Evolutionary conservation across 192 early-diverging fungal species (phyloP), one percentile per base, ranked within the genome.

Genomic region (Mortierella claussenii): DNA sequence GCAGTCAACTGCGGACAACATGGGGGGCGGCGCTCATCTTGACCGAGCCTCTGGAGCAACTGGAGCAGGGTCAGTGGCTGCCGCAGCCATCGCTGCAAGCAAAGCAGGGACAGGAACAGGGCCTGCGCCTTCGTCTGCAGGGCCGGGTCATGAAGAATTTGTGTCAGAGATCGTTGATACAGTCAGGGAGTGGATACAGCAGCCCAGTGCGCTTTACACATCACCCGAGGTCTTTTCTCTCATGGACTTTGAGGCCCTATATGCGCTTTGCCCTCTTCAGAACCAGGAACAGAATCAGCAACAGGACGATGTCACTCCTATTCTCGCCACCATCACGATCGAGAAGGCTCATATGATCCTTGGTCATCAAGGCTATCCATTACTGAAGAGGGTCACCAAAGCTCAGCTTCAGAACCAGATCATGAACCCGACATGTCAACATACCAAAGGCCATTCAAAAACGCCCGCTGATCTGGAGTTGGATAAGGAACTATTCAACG

Each of bases 331-430:
- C 6, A 78, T 93, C 48, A 80, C 88, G 17, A 86, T 92, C 56
- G 87, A 91, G 42, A 87, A 88, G 52, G 81, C 85, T 42, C 79
- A 82, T n/a, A 81, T 91, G 36, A 80, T 86, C 43, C 78, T 93
- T 51, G 83, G 87, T 5, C 86, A 85, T 12, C 78, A 88, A 7
- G 71, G 78, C 34, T 93, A 92, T 50, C 87, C 86, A 43, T 67
- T 91, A 32, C 68, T 93, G 28, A 90, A 89, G 51, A 85, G 89
- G 55, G 82, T 92, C 52, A 91, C 88, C 24, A 89, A 90, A 58
- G 48, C 79, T 4, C 81, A 89, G 44, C 83, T 89, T 11, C 84
- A 88, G n/a, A 87, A 83, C 67, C 91, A 93, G 68, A 85, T 76
- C 47, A 76, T 86, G 65, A 82, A 89, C 55, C 88, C 90, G 21